Conservation (phyloP, 2,329 filamentous ascomycete species). For the Cadophora sp. region DNA sequence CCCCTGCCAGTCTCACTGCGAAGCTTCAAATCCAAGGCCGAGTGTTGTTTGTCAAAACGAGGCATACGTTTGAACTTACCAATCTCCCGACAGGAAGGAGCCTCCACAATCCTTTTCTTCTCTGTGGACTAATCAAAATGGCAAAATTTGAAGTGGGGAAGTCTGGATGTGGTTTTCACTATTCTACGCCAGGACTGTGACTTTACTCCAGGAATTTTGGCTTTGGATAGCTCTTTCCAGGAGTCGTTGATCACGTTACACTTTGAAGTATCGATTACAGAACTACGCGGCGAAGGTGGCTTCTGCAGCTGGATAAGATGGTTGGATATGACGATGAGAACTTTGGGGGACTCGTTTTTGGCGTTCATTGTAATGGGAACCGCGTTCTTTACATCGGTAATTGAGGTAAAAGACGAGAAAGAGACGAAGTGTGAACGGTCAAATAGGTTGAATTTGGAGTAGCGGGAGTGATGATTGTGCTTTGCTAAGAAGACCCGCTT, state of each 20-base stretch:
- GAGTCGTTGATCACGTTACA: not conserved
- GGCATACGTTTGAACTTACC: not conserved
- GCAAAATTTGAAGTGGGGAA: not conserved
- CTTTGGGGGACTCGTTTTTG: not conserved
- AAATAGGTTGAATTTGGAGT: too few relatives aligned
- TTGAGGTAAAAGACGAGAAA: too few relatives aligned
- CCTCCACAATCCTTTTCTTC: not conserved
- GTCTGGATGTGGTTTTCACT: not conserved
- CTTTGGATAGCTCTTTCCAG: not conserved
- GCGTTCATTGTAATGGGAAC: not conserved
- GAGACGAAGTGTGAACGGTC: too few relatives aligned
- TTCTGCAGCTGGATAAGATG: not conserved
- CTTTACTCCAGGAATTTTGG: not conserved
- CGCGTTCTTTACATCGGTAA: too few relatives aligned
- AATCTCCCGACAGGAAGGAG: not conserved
- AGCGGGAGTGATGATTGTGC: too few relatives aligned
- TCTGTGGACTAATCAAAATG: not conserved
- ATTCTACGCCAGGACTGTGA: not conserved
- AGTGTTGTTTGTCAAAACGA: not conserved
- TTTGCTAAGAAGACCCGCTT: too few relatives aligned
- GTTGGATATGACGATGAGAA: not conserved
- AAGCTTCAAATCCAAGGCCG: not conserved
- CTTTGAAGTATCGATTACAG: not conserved
- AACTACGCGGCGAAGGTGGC: not conserved
- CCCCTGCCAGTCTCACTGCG: not conserved